These are phyloP conservation scores for Hippophae gyantsensis DNA, from an alignment of 306 rosid genomes.

Conservation along the genomic window DNA sequence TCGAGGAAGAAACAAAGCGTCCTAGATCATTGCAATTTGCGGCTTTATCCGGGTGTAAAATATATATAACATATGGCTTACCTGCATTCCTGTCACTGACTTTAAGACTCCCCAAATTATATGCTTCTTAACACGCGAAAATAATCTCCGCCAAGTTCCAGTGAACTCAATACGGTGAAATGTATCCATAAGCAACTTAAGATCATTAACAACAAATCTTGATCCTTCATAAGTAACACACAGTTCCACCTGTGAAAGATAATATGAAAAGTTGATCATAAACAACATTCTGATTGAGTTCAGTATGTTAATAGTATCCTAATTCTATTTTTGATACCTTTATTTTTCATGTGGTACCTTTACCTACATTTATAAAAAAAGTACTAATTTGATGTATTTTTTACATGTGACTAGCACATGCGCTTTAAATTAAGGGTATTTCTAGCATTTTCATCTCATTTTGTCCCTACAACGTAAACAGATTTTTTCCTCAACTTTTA, in stretches of 20 bases:
- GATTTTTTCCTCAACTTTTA: no score
- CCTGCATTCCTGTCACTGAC: constrained; percentile 99
- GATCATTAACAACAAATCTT: constrained; percentile 90
- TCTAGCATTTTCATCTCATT: no score
- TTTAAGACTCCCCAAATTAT: constrained; percentile 98
- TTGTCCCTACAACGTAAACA: no score
- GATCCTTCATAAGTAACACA: constrained; percentile 90
- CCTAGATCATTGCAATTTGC: no score
- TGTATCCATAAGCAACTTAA: constrained; percentile 92
- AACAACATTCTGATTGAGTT: not conserved
- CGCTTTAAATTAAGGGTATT: no score
- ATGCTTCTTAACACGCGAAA: constrained; percentile 95
- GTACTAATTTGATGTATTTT: no score
- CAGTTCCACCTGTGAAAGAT: constrained; percentile 63
- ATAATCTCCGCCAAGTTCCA: constrained; percentile 95
- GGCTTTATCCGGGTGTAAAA: not conserved
- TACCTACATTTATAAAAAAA: no score
- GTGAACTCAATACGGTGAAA: constrained; percentile 87
- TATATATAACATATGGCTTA: constrained; percentile 12
- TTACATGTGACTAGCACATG: no score
- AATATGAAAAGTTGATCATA: constrained; percentile 8
- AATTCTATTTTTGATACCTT: no score
- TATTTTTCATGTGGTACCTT: no score
- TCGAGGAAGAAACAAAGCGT: no score
- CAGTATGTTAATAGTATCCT: no score